A percentile compares a stretch with the other conserved stretches of the same genome.
phyloP scores from a whole-genome alignment of 2,329 filamentous ascomycete genomes.

The Pochonia chlamydosporia region DNA sequence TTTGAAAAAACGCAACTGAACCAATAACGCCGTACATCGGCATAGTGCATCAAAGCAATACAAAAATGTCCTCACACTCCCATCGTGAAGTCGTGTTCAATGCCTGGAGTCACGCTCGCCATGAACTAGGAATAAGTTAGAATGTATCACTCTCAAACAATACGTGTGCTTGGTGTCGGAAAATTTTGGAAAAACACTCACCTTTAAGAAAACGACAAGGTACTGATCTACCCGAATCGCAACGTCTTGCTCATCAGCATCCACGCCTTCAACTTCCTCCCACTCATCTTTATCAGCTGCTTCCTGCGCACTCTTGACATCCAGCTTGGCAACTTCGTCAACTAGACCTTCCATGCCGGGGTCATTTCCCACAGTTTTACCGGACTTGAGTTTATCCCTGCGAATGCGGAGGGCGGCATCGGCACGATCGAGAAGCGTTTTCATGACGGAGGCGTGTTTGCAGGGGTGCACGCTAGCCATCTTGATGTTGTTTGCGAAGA shows the following conservation, averaged over 20 bases:
- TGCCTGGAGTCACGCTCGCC: constrained; percentile 88
- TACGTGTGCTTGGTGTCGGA: not conserved
- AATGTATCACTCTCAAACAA: not conserved
- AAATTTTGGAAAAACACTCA: constrained; percentile 21
- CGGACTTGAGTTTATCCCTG: constrained; percentile 68
- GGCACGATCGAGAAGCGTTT: constrained; percentile 88
- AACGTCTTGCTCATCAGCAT: constrained; percentile 64
- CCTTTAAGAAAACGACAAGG: constrained; percentile 81
- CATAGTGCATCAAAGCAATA: not conserved
- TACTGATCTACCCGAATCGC: constrained; percentile 87
- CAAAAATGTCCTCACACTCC: constrained; percentile 60
- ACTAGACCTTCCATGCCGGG: constrained; percentile 79
- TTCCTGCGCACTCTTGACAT: constrained; percentile 46
- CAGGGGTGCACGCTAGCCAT: constrained; percentile 97
- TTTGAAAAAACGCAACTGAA: no score
- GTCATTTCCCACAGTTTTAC: constrained; percentile 39
- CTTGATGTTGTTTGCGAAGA: constrained; percentile 85
- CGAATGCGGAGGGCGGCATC: constrained; percentile 88
- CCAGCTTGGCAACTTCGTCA: constrained; percentile 67
- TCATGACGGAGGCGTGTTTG: constrained; percentile 97
- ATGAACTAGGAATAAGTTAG: constrained; percentile 49
- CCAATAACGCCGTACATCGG: no score
- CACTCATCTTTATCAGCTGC: constrained; percentile 54
- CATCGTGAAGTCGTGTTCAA: constrained; percentile 98
- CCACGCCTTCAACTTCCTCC: constrained; percentile 57